Percentiles rank a stretch among this genome's conserved stretches.
These are phyloP conservation scores for Digitaria exilis DNA, from an alignment of 202 grass and related monocot genomes.

Conservation along the genomic window DNA sequence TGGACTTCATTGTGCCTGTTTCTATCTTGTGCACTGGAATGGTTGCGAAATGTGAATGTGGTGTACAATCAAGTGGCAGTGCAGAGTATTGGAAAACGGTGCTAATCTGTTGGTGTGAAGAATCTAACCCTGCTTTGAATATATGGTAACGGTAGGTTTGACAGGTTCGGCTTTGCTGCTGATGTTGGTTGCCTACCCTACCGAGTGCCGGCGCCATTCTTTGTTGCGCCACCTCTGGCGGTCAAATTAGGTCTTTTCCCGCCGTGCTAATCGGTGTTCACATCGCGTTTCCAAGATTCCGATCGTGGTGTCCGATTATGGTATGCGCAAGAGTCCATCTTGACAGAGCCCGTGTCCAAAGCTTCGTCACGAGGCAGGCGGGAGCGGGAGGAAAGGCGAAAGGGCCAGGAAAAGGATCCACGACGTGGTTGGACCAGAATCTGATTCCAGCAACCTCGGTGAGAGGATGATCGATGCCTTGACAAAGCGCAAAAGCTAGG, in stretches of 20 bases:
- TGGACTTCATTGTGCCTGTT: background rate
- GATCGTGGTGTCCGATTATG: background rate
- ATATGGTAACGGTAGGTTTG: background rate
- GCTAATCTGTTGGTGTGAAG: background rate
- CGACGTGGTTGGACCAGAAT: conserved; percentile 30
- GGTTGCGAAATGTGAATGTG: background rate
- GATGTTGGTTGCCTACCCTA: background rate
- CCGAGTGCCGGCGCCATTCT: too few relatives aligned
- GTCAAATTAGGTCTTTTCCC: background rate
- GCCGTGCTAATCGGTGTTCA: background rate
- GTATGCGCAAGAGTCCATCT: background rate
- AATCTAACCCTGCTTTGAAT: background rate
- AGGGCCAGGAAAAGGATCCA: background rate
- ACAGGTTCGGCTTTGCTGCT: background rate
- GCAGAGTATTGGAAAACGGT: background rate
- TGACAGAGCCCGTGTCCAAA: background rate
- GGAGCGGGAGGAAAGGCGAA: background rate
- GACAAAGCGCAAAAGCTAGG: background rate
- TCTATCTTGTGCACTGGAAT: background rate
- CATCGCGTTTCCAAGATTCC: background rate
- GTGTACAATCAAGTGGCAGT: too few relatives aligned
- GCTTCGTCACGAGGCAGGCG: background rate
- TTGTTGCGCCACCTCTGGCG: background rate
- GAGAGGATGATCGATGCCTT: background rate
- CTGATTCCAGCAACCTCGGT: conserved; percentile 23